Base-by-base conservation (phyloP, 352 stramenopile species). In the Thraustochytrium sp. region DNA sequence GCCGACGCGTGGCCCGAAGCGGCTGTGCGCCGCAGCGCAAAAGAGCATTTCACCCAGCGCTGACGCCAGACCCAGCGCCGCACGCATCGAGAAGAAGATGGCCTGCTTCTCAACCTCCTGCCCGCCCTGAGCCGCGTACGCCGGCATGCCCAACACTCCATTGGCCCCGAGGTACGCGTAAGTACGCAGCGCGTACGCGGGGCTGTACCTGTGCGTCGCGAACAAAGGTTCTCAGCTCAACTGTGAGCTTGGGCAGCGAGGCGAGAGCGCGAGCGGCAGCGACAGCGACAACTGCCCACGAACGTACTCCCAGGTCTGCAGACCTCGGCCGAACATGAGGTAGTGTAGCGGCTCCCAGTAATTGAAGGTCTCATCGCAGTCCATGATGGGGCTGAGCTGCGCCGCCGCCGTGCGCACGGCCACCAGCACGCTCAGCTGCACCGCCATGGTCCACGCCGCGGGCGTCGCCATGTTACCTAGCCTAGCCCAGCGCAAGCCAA, bases 331-430 rank as follows among this genome's bases (percentile, higher is more conserved):
- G 87, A 97, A 96, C n/a, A 98, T 86, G 54, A 98, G 59, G 76
- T 94, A 98, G 88, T 99, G 96, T n/a, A 99, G 89, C 37, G 95
- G 96, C 89, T 99, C 97, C 96, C 96, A 99, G 89, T 99, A 99
- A 90, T 99, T 99, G 87, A 95, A 99, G 0, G 94, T 96, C 89
- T 99, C 97, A 87, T 99, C 97, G 84, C 96, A 99, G 90, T 99
- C 97, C 36, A 92, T 92, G 76, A 99, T 93, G 48, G 91, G 90
- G 63, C 88, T 93, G 51, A 93, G 40, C 1, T 94, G 83, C 61
- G 92, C 91, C 23, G 87, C 89, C n/a, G 82, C 21, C 23, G 91
- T 76, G 26, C 91, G 90, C 38, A 91, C 89, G 42, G 92, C 75
- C 48, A 92, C n/a, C 31, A 94, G 87, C 31, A 94, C 80, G 29